A percentile compares a stretch with the other conserved stretches of the same genome.
Evolutionary conservation across 805 yeast genomes (phyloP).

Genomic region (Candida pseudofarinosa): DNA sequence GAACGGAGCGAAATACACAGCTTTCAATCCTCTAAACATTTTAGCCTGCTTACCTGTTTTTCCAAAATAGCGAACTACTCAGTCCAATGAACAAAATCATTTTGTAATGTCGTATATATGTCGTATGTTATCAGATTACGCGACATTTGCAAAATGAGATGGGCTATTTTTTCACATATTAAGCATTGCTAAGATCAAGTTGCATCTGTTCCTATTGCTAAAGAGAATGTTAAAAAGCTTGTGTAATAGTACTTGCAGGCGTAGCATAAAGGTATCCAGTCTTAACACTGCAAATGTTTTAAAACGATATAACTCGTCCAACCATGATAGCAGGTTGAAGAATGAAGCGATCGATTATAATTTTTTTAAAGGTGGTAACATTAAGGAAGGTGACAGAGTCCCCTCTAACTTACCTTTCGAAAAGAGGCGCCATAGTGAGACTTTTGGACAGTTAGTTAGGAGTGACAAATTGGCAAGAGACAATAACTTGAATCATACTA

Average conservation of each 20-base stretch:
- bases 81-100: not conserved
- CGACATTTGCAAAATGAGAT: not conserved
- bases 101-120: not conserved
- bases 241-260: too few species aligned
- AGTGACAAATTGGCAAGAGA: conserved; percentile 12
- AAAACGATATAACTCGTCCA: not conserved
- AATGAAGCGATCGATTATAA: conserved; percentile 3
- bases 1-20: not conserved
- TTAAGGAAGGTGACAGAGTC: not conserved
- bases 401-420: conserved; percentile 14
- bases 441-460: conserved; percentile 22
- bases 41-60: not conserved
- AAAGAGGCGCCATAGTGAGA: conserved; percentile 17
- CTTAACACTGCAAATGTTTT: too few species aligned
- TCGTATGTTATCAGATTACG: not conserved
- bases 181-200: not conserved
- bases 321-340: not conserved
- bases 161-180: not conserved
- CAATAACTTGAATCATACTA: conserved; percentile 7
- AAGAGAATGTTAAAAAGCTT: too few species aligned
- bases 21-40: not conserved
- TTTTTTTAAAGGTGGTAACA: conserved; percentile 1
- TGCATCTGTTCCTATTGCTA: not conserved
- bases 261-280: too few species aligned
- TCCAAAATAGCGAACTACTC: not conserved